Evolutionary conservation across 2,329 filamentous ascomycete genomes (phyloP), one percentile per base, ranked within the genome.

Genomic region (Lachnellula arida): DNA sequence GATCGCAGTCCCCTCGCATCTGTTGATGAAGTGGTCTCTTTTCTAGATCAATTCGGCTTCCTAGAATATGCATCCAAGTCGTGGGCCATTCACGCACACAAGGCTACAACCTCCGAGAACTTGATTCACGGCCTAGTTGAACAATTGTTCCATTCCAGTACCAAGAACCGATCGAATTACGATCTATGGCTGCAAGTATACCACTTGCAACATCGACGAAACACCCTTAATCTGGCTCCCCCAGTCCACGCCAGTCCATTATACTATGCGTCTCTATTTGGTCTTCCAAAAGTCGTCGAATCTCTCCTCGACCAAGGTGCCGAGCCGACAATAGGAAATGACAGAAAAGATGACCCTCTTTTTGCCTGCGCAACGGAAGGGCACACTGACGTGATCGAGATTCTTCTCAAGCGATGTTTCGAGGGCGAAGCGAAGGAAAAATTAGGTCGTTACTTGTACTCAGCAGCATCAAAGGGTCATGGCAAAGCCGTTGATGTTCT

Each of bases 401-500:
- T 22, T n/a, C 23, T 46, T 14, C 8, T 46, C 15, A 2, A 46
- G 12, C 17, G 23, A 12, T 22, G 43, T 19, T 22, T 28, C 43
- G 19, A 46, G 19, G 43, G 12, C 19, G 12, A 22, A 12, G 15
- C 43, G 8, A 28, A 22, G 43, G 43, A 46, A 5, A 28, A 28
- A 11, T 46, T 22, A n/a, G 43, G 19, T 19, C 17, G 23, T 46
- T 22, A 22, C 12, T 12, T 46, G 15, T 28, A 46, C 5, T 14
- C 9, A 46, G 60, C 60, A n/a, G 35, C 60, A 46, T 17, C 23
- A 43, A 54, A 43, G 34, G 5, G 73, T 70, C 17, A 75, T 66
- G 25, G 74, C 60, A 54, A 75, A 73, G 1, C 49, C 7, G 59
- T 63, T 17, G 62, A 60, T 4, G 59, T 39, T 39, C 12, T 39